These are phyloP conservation scores for Geosiphon pyriformis DNA, from an alignment of 192 early-diverging fungal species.

Conservation along the genomic window DNA sequence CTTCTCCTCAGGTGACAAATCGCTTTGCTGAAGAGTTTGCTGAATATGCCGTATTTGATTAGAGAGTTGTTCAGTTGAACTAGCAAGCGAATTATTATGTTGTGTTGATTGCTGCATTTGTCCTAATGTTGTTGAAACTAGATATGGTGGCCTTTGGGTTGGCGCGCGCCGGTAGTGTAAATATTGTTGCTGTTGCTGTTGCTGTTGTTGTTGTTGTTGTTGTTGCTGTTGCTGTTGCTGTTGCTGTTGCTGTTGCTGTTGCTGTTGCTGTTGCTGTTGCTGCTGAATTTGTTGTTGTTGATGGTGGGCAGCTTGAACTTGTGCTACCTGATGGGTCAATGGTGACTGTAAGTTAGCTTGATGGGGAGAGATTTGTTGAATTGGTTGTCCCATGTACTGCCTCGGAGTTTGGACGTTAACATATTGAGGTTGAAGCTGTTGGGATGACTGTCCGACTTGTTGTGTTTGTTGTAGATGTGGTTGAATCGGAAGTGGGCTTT, in stretches of 20 bases:
- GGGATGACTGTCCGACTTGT: neutral
- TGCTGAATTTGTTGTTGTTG: slow-evolving; percentile 2
- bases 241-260: slow-evolving; percentile 2
- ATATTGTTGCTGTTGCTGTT: neutral
- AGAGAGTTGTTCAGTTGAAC: neutral
- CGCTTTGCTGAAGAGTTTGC: neutral
- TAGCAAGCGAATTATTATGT: too few relatives aligned
- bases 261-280: neutral
- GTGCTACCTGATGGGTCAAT: neutral
- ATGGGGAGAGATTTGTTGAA: neutral
- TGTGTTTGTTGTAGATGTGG: neutral
- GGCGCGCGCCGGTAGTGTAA: neutral
- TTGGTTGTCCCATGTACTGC: neutral
- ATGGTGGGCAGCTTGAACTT: neutral
- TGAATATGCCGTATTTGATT: neutral
- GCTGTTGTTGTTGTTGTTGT: slow-evolving; percentile 3
- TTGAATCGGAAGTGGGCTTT: neutral
- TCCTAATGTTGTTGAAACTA: neutral
- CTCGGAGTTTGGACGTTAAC: neutral
- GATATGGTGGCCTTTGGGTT: too few relatives aligned
- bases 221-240: neutral
- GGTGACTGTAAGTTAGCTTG: neutral
- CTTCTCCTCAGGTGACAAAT: neutral
- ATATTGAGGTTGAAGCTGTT: neutral
- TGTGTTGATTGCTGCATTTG: too few relatives aligned